Evolutionary conservation across 1,284 basidiomycete genomes (phyloP).

Genomic region (Marasmius oreades): DNA sequence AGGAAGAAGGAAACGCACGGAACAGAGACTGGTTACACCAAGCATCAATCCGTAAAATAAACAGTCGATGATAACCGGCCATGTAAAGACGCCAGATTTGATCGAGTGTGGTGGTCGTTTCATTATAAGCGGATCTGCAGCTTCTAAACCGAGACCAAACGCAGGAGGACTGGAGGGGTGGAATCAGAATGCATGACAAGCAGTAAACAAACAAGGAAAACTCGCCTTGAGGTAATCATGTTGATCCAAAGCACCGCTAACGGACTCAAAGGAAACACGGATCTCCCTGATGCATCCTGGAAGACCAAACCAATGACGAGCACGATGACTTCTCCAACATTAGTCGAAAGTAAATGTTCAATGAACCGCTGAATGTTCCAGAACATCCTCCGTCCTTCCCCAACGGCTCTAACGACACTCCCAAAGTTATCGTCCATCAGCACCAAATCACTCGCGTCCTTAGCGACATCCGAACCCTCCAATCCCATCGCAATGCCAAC

Average conservation of each 20-base stretch:
- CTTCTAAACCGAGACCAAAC: constrained; percentile 59
- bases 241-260: constrained; percentile 64
- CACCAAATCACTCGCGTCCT: constrained; percentile 59
- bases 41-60: constrained; percentile 64
- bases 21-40: constrained; percentile 31
- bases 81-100: constrained; percentile 50
- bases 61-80: constrained; percentile 49
- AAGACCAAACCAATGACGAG: constrained; percentile 67
- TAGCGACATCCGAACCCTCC: constrained; percentile 69
- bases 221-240: constrained; percentile 27
- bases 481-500: constrained; percentile 71
- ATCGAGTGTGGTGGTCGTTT: constrained; percentile 45
- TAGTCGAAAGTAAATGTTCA: constrained; percentile 50
- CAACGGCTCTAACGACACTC: constrained; percentile 63
- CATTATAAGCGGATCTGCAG: constrained; percentile 56
- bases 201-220: not conserved
- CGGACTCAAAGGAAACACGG: constrained; percentile 68
- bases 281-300: constrained; percentile 48
- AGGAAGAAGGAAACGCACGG: not conserved
- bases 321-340: constrained; percentile 59
- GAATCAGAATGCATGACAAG: not conserved
- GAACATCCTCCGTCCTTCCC: constrained; percentile 55
- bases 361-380: constrained; percentile 44
- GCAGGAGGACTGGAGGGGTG: constrained; percentile 45
- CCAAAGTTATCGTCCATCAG: constrained; percentile 71